Conservation (phyloP, 169 alveolate genomes). For the Plasmodium billcollinsi region DNA sequence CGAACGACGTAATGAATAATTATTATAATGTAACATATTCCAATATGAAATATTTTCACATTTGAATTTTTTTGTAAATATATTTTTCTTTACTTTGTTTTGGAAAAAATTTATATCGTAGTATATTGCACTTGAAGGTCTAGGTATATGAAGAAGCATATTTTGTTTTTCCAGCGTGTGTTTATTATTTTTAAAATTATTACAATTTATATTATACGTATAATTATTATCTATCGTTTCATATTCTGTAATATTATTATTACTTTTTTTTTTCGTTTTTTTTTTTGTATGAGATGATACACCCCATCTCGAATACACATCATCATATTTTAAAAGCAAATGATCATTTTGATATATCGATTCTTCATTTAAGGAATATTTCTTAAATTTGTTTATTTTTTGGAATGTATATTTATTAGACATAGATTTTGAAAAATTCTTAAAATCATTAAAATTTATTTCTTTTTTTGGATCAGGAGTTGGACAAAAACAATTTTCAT, state of each 20-base stretch:
- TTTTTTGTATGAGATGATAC: background rate
- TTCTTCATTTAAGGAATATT: slow-evolving; percentile 42
- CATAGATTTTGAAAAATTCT: slow-evolving; percentile 64
- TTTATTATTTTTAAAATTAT: background rate
- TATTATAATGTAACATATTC: background rate
- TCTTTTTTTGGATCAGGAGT: slow-evolving; percentile 70
- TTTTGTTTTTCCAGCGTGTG: slow-evolving; percentile 28
- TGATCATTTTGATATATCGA: background rate
- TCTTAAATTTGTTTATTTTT: slow-evolving; percentile 28
- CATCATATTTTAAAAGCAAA: slow-evolving; percentile 58
- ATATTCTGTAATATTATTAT: too few relatives aligned
- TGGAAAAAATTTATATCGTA: slow-evolving; percentile 54
- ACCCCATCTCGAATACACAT: slow-evolving; percentile 5
- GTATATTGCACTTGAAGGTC: slow-evolving; percentile 66
- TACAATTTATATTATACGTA: too few relatives aligned
- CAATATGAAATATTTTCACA: background rate
- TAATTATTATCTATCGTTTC: too few relatives aligned
- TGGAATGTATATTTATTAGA: slow-evolving; percentile 48
- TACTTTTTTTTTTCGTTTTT: background rate
- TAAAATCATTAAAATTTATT: slow-evolving; percentile 37
- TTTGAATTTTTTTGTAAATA: slow-evolving; percentile 25
- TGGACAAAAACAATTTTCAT: slow-evolving; percentile 73
- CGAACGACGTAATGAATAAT: slow-evolving; percentile 3
- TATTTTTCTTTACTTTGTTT: slow-evolving; percentile 36
- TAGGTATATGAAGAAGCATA: slow-evolving; percentile 42